Evolutionary conservation across 495 filamentous ascomycete genomes (phyloP), one percentile per base, ranked within the genome.

Genomic region (Astrocystis sublimbata): DNA sequence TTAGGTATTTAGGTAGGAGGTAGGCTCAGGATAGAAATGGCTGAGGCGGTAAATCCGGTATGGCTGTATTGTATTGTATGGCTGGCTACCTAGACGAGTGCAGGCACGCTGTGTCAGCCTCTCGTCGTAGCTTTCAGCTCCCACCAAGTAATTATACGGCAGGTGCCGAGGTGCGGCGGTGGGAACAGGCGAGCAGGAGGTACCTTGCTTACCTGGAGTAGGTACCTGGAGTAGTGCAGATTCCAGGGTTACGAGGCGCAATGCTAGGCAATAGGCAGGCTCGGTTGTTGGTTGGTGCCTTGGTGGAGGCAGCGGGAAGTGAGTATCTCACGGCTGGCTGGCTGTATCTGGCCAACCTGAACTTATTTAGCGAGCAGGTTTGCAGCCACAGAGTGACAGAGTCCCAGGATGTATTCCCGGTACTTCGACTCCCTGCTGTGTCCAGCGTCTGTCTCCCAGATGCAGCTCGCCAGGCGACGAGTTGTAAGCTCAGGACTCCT

Each of bases 61-160:
- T 53, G 45, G 26, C 58, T n/a, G n/a, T n/a, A n/a, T n/a, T n/a
- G n/a, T n/a, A n/a, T n/a, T n/a, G n/a, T n/a, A n/a, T n/a, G n/a
- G n/a, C n/a, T n/a, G n/a, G n/a, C n/a, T n/a, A n/a, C n/a, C n/a
- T 17, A 41, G 58, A 51, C 47, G 49, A 50, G 45, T 36, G 47
- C 52, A 35, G 28, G 53, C 28, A 45, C 58, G 40, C 58, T 53
- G 51, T 23, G 53, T 61, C 58, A 50, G 54, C 54, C 38, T 45
- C 54, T 61, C 58, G 58, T 45, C 33, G 33, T 6, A 13, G 33
- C 33, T 6, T 13, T 13, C 13, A 36, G 33, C 33, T 36, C 33
- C 13, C 6, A 36, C 33, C 33, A 6, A 6, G 33, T 6, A 36
- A 36, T 6, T 36, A 13, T 36, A 36, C 33, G 6, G 28, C 15